These are phyloP conservation scores for Naegleria lovaniensis DNA, from an alignment of 208 protist species.

Conservation along the genomic window DNA sequence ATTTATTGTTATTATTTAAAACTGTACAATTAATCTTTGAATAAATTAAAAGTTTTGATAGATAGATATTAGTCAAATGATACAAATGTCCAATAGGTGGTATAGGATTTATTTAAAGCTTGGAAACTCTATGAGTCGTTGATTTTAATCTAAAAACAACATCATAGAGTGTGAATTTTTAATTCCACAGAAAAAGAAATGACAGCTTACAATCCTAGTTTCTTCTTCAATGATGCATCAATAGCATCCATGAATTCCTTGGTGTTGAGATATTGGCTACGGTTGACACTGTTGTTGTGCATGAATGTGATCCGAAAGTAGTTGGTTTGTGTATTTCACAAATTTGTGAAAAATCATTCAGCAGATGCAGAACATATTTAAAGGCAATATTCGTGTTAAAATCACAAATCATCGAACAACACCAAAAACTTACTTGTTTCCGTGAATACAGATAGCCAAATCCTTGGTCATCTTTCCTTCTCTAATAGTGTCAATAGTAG, in stretches of 20 bases:
- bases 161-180: not conserved
- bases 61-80: no score
- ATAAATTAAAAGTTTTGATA: no score
- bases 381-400: not conserved
- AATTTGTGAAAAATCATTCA: no score
- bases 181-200: not conserved
- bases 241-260: slow-evolving; percentile 52
- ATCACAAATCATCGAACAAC: not conserved
- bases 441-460: slow-evolving; percentile 86
- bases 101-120: not conserved
- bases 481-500: slow-evolving; percentile 82
- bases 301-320: not conserved
- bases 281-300: not conserved
- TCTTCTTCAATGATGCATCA: slow-evolving; percentile 39
- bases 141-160: not conserved
- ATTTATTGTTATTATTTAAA: no score
- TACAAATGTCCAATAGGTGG: no score
- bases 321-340: no score
- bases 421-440: slow-evolving; percentile 40
- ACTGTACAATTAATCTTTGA: no score
- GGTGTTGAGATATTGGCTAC: slow-evolving; percentile 52
- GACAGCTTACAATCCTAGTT: slow-evolving; percentile 26
- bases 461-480: slow-evolving; percentile 94
- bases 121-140: not conserved
- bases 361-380: no score